Base-by-base conservation (phyloP, 2,329 filamentous ascomycete genomes). In the Gyromitra esculenta region DNA sequence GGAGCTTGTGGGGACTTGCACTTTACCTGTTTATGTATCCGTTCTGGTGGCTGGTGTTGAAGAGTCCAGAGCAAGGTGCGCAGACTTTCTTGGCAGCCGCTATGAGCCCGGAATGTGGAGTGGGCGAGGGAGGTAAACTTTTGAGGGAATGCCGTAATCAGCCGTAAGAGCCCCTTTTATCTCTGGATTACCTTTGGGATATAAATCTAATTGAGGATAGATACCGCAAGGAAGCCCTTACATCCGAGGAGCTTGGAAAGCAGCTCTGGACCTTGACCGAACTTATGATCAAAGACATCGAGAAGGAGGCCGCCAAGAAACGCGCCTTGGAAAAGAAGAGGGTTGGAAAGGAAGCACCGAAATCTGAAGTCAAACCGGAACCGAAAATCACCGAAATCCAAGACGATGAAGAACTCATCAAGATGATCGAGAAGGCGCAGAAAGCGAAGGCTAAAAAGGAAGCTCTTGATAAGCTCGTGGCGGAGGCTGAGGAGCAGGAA, bases 181-280 rank as follows among this genome's bases (percentile, higher is more conserved):
- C 31, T 71, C 50, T 94, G 18, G 88, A 91, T 78, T 91, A 43
- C 57, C 64, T 75, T 39, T 67, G 25, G 9, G 15, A 15, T 31
- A 52, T 39, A 21, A 8, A n/a, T 13, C 60, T 75, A 48, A 63
- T 21, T 15, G 37, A 25, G n/a, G 21, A 63, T 45, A 77, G 76
- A 48, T 79, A 79, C 52, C 79, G 79, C 15, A 80, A 80, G n/a
- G 68, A 74, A 18, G 94, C 97, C 81, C 87, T 97, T 57, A 87
- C 88, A 79, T 92, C 97, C 82, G 94, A 96, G 79, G 88, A 88
- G 21, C 85, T 92, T 39, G 94, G 93, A 75, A 94, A 96, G 87
- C 89, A 90, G 82, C 85, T 99, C 15, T 99, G 95, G 95, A 89
- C 96, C 82, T 90, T 92, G 75, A 97, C 92, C 82, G 94, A 97